These are phyloP conservation scores for Lentinula raphanica DNA, from an alignment of 768 basidiomycete genomes.

Conservation along the genomic window DNA sequence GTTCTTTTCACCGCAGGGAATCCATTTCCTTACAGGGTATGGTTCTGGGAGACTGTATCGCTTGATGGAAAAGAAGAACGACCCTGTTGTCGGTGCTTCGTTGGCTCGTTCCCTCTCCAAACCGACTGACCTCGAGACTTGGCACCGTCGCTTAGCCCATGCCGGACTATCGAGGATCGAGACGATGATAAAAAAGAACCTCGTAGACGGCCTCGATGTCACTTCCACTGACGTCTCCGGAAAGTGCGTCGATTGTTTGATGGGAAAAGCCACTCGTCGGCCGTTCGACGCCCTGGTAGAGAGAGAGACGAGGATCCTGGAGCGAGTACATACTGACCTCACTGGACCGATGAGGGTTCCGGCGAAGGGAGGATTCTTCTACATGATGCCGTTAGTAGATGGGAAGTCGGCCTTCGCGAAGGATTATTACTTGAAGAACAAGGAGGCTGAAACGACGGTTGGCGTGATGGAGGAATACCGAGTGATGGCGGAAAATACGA, in stretches of 20 bases:
- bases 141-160: conserved; percentile 21
- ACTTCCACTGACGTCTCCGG: not conserved
- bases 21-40: not conserved
- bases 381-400: not conserved
- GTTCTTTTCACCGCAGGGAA: not conserved
- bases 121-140: conserved; percentile 16
- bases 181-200: not conserved
- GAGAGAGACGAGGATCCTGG: not conserved
- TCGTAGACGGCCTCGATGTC: not conserved
- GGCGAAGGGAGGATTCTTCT: not conserved
- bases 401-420: not conserved
- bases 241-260: not conserved
- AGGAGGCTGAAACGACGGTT: conserved; percentile 1
- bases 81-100: not conserved
- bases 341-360: not conserved
- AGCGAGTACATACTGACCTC: not conserved
- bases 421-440: not conserved
- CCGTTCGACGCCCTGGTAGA: not conserved
- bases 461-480: conserved; percentile 6
- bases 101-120: conserved; percentile 13
- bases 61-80: not conserved
- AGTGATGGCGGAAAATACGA: not conserved
- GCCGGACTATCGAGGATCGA: not conserved
- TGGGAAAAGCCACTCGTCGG: not conserved
- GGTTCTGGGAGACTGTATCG: not conserved